These are phyloP conservation scores for Flaveria floridana DNA, from an alignment of 140 eudicot species.

Conservation along the genomic window DNA sequence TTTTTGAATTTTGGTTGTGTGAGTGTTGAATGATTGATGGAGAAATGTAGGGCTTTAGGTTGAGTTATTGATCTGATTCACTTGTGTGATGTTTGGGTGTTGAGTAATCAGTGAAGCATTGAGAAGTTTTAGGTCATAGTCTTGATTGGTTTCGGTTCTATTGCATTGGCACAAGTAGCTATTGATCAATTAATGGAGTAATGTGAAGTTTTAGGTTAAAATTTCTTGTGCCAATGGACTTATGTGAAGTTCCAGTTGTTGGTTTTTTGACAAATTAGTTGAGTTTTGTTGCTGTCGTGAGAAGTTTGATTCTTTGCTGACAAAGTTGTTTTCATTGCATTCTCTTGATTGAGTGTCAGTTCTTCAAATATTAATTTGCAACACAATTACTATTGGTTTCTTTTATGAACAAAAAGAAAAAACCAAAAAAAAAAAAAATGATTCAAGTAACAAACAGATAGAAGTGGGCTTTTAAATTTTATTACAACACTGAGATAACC, in stretches of 20 bases:
- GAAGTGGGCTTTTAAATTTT: background rate
- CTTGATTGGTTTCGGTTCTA: slow-evolving; percentile 2
- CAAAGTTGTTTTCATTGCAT: background rate
- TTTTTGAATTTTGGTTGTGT: background rate
- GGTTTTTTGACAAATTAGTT: background rate
- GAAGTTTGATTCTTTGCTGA: slow-evolving; percentile 10
- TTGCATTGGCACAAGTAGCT: background rate
- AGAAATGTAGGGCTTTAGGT: background rate
- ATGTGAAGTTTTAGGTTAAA: background rate
- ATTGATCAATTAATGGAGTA: slow-evolving; percentile 5
- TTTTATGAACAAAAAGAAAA: background rate
- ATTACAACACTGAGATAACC: too few relatives aligned
- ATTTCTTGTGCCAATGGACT: background rate
- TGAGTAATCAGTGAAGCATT: slow-evolving; percentile 5
- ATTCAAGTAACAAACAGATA: background rate
- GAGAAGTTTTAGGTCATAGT: slow-evolving; percentile 9
- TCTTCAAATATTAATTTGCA: background rate
- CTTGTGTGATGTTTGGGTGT: background rate
- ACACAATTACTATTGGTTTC: background rate
- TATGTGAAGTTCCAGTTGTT: background rate
- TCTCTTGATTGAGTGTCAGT: background rate
- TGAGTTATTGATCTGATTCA: background rate
- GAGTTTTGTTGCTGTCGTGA: background rate
- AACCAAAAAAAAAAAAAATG: background rate
- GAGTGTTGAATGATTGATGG: background rate